phyloP scores from a whole-genome alignment of 225 moss, liverwort and hornwort genomes.

The Polytrichum commune region DNA sequence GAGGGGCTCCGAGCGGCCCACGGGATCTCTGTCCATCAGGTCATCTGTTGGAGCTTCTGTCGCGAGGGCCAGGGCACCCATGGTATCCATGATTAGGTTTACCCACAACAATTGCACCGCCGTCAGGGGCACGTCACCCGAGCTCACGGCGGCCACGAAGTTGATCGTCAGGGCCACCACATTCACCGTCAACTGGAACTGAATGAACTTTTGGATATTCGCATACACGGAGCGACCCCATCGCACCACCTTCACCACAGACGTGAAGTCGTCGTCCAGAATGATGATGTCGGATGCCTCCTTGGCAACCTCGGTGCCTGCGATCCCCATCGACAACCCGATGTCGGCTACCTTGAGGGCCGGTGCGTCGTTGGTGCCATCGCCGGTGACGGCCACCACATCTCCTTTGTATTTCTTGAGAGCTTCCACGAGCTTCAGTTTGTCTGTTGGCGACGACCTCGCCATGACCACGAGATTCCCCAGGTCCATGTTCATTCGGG shows the following conservation, averaged over 20 bases:
- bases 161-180: conserved; percentile 49
- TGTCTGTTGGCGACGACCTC: conserved; percentile 63
- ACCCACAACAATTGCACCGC: conserved; percentile 57
- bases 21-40: conserved; percentile 31
- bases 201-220: conserved; percentile 28
- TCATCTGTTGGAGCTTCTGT: conserved; percentile 48
- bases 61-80: conserved; percentile 55
- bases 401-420: conserved; percentile 30
- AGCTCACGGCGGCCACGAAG: conserved; percentile 46
- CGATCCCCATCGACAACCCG: conserved; percentile 67
- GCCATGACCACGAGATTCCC: conserved; percentile 51
- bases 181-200: conserved; percentile 57
- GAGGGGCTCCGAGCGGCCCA: conserved; percentile 36
- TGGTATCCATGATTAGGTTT: conserved; percentile 61
- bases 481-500: conserved; percentile 18
- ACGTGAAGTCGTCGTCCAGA: conserved; percentile 92
- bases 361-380: conserved; percentile 68
- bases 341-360: conserved; percentile 65
- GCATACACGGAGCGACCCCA: conserved; percentile 25
- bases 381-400: conserved; percentile 69
- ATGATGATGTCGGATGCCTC: conserved; percentile 96
- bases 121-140: conserved; percentile 35
- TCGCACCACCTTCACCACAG: conserved; percentile 78
- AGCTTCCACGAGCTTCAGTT: conserved; percentile 50
- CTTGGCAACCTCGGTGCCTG: conserved; percentile 78